A percentile compares a stretch with the other conserved stretches of the same genome.
Conservation (phyloP, 2,329 filamentous ascomycete species). For the Aspergillus sp. region DNA sequence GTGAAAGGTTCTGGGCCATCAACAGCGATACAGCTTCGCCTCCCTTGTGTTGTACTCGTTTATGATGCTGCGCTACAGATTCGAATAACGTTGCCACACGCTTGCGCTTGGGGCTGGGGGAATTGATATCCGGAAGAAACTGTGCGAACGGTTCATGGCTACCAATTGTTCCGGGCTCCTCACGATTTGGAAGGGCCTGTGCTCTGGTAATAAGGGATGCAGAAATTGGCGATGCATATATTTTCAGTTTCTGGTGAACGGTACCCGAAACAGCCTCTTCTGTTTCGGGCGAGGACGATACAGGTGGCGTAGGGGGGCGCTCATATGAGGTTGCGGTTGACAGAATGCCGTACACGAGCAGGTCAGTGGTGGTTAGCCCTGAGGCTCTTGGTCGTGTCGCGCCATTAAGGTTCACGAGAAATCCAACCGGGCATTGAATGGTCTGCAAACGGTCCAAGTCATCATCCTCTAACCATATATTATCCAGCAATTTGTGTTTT, state of each 20-base stretch:
- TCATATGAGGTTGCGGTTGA: slow-evolving; percentile 28
- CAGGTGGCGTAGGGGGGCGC: slow-evolving; percentile 37
- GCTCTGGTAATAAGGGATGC: slow-evolving; percentile 33
- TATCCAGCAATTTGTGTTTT: slow-evolving; percentile 35
- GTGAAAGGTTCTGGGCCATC: slow-evolving; percentile 35
- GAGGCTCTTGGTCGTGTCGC: slow-evolving; percentile 16
- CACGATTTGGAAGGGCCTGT: slow-evolving; percentile 34
- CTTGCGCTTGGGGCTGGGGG: slow-evolving; percentile 44
- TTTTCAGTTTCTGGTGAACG: slow-evolving; percentile 31
- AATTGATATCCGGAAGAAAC: slow-evolving; percentile 39
- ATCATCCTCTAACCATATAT: slow-evolving; percentile 35
- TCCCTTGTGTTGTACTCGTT: slow-evolving; percentile 40
- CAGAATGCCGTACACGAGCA: slow-evolving; percentile 41
- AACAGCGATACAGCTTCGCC: slow-evolving; percentile 41
- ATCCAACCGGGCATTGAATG: slow-evolving; percentile 40
- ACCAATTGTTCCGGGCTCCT: slow-evolving; percentile 18
- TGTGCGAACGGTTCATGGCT: slow-evolving; percentile 27
- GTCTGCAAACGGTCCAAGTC: slow-evolving; percentile 28
- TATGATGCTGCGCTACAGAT: slow-evolving; percentile 42
- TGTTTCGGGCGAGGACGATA: slow-evolving; percentile 30
- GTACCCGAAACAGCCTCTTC: slow-evolving; percentile 12
- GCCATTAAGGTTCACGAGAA: slow-evolving; percentile 35
- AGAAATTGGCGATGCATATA: slow-evolving; percentile 40
- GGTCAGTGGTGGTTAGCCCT: slow-evolving; percentile 31
- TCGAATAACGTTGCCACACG: slow-evolving; percentile 45